Evolutionary conservation across 345 rosid genomes (phyloP), one percentile per base, ranked within the genome.

Genomic region (Populus euphratica): DNA sequence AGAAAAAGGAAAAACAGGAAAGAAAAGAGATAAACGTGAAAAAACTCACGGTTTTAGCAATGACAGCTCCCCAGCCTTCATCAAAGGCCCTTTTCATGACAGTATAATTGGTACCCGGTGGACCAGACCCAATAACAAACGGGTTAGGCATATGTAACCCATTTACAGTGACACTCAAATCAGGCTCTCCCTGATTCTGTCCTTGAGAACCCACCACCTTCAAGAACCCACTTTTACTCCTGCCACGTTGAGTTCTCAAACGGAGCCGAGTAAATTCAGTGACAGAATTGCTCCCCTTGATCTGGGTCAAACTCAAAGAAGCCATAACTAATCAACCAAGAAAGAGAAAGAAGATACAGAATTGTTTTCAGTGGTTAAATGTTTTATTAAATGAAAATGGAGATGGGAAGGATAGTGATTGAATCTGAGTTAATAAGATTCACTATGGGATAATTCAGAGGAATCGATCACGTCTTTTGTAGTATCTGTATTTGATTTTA

Each of bases 31-130:
- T 21, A 25, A 25, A 25, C 31, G 47, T 6, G 25, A 20, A n/a
- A 20, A n/a, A 27, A 78, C 94, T 88, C 80, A 93, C 99, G 70
- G 99, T 96, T 82, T 96, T 96, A 77, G 98, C 98, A 75, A 92
- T 92, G 70, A 96, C 98, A 50, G 95, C 98, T 6, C 99, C 99
- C 99, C 99, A 96, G 33, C 99, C 99, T 89, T 93, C 98, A 63
- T 96, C 98, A 68, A 93, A 96, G 62, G 98, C 98, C 81, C 95
- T 82, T 83, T 93, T 96, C 98, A 93, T 96, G 73, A 93, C 99
- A 6, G 97, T 96, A 74, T 92, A 90, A 88, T 96, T 96, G 69
- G 99, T 93, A 12, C 98, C 99, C 0, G 98, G 99, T 29, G 98
- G 99, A 77, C 99, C 99, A 13, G 99, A 96, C 67, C 93, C 98